These are phyloP conservation scores for Yamadazyma jaroonii DNA, from an alignment of 1,139 yeast species.

Conservation along the genomic window DNA sequence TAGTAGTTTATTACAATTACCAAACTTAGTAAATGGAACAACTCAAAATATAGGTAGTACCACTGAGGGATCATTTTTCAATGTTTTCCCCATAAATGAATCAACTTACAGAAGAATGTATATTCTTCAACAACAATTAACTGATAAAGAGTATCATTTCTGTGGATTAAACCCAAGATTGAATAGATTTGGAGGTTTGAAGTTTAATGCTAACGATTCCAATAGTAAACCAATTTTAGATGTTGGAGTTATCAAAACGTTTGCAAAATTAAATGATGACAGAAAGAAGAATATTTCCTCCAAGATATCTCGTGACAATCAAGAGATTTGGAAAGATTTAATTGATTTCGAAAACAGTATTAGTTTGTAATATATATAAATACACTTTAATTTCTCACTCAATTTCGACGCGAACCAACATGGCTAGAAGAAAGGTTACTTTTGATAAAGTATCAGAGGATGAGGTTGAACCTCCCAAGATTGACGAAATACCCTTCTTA, in stretches of 20 bases:
- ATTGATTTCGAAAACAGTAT: slow-evolving; percentile 48
- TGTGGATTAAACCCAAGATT: slow-evolving; percentile 82
- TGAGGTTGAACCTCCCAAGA: slow-evolving; percentile 8
- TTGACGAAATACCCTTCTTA: slow-evolving; percentile 9
- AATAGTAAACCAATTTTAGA: slow-evolving; percentile 60
- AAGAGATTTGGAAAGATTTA: slow-evolving; percentile 68
- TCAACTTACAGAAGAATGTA: slow-evolving; percentile 75
- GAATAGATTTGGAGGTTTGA: slow-evolving; percentile 57
- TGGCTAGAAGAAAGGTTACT: slow-evolving; percentile 13
- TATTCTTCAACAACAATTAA: slow-evolving; percentile 82
- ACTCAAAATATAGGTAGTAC: slow-evolving; percentile 67
- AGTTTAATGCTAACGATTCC: slow-evolving; percentile 31
- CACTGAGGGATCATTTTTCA: slow-evolving; percentile 74
- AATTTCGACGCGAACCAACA: slow-evolving; percentile 2
- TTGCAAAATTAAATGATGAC: slow-evolving; percentile 55
- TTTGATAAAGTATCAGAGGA: slow-evolving; percentile 12
- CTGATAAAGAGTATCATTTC: slow-evolving; percentile 68
- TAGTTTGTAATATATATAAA: slow-evolving; percentile 1
- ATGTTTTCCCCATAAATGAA: slow-evolving; percentile 76
- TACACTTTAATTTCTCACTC: background rate
- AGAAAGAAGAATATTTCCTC: slow-evolving; percentile 50
- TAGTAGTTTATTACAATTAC: slow-evolving; percentile 56
- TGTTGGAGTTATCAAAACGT: slow-evolving; percentile 51
- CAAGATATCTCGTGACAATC: slow-evolving; percentile 54
- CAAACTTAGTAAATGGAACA: slow-evolving; percentile 34